Evolutionary conservation across 768 basidiomycete genomes (phyloP).

Genomic region (Suillus luteus): DNA sequence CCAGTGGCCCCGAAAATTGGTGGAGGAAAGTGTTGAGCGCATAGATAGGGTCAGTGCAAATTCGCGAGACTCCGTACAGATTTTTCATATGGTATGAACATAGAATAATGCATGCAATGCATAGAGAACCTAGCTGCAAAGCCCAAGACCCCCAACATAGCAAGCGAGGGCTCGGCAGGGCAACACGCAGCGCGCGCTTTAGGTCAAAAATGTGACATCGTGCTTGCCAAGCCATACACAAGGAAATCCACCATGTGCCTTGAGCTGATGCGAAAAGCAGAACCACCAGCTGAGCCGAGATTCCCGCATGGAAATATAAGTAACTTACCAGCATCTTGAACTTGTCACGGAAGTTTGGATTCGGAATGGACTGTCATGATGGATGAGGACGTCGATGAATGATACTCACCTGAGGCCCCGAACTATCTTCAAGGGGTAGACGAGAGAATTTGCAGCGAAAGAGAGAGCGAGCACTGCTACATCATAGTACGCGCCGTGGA

Average conservation of each 20-base stretch:
- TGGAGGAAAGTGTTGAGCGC: constrained; percentile 1
- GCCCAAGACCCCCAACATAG: neutral
- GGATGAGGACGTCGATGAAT: neutral
- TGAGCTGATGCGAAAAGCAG: neutral
- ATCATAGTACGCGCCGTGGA: too few species aligned
- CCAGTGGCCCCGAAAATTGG: constrained; percentile 14
- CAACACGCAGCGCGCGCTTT: neutral
- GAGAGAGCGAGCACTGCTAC: too few species aligned
- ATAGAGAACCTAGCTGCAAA: neutral
- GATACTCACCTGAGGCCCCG: neutral
- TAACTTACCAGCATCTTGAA: neutral
- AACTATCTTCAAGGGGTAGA: too few species aligned
- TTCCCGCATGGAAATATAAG: neutral
- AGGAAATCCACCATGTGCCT: neutral
- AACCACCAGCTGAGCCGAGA: neutral
- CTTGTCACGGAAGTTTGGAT: neutral
- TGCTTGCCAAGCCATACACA: neutral
- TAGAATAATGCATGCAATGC: neutral
- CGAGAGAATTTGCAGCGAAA: neutral
- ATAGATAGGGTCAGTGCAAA: neutral
- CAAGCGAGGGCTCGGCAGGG: neutral
- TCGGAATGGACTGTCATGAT: neutral
- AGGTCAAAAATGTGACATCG: neutral
- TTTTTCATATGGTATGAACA: neutral
- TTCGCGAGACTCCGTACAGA: neutral